phyloP scores from a whole-genome alignment of 306 rosid species.

The Cucurbita ficifolia region DNA sequence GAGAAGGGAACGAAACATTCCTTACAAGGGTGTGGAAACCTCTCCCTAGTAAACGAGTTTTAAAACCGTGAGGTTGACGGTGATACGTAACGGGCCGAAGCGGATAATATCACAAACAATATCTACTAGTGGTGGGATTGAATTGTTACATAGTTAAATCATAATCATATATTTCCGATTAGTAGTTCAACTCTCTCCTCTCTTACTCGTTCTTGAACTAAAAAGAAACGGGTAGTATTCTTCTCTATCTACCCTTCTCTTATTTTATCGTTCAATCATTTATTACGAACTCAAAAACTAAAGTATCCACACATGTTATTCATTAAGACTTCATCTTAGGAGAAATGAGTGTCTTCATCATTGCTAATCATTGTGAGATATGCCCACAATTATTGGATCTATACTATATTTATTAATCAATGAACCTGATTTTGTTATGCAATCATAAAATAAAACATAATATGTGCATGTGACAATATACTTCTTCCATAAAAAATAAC shows the following conservation, averaged over 20 bases:
- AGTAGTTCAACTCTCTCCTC: too few relatives aligned
- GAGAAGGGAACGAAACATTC: too few relatives aligned
- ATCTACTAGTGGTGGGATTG: too few relatives aligned
- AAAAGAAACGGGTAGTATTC: not conserved
- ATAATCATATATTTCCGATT: too few relatives aligned
- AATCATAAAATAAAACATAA: not conserved
- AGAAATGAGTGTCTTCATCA: not conserved
- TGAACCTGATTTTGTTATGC: not conserved
- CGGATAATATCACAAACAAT: too few relatives aligned
- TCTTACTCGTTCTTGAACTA: too few relatives aligned
- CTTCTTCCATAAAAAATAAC: not conserved
- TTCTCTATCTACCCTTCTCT: not conserved
- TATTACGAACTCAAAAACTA: not conserved
- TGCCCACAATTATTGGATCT: not conserved
- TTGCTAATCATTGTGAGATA: not conserved
- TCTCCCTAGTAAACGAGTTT: too few relatives aligned
- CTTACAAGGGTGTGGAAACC: too few relatives aligned
- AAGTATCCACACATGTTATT: not conserved
- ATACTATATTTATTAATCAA: not conserved
- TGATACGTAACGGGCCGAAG: too few relatives aligned
- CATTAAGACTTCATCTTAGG: not conserved
- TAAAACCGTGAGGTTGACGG: accelerated
- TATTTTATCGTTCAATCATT: not conserved
- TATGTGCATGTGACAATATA: not conserved
- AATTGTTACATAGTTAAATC: too few relatives aligned